Conservation (phyloP, 129 eudicot genomes). For the Centaurea solstitialis region DNA sequence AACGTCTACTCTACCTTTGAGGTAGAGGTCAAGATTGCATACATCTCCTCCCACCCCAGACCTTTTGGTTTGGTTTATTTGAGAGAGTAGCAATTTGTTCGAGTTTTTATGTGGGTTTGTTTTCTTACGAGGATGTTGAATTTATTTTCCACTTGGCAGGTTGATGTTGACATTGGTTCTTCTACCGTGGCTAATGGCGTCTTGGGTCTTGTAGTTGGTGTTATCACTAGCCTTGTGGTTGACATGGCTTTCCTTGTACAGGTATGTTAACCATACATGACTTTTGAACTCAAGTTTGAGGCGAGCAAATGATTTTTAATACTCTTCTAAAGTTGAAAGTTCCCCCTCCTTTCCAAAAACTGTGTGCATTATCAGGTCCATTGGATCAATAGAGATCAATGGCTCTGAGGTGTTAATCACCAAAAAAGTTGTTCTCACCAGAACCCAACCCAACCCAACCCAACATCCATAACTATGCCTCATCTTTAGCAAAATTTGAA, state of each 20-base stretch:
- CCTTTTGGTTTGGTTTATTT: not conserved
- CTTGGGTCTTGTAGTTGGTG: slow-evolving; percentile 96
- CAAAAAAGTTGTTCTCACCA: no score
- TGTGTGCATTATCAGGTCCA: no score
- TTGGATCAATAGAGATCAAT: no score
- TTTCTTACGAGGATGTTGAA: slow-evolving; percentile 4
- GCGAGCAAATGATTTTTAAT: no score
- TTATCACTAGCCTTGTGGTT: slow-evolving; percentile 89
- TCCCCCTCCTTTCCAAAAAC: no score
- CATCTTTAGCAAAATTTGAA: no score
- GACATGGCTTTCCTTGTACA: slow-evolving; percentile 99
- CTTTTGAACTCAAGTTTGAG: not conserved
- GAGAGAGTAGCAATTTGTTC: not conserved
- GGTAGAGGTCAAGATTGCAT: no score
- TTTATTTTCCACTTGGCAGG: slow-evolving; percentile 39
- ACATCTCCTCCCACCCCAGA: not conserved
- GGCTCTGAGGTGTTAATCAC: no score
- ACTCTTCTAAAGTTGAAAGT: not conserved
- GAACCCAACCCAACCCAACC: no score
- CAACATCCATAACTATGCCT: no score
- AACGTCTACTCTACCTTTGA: not conserved
- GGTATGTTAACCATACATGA: slow-evolving; percentile 41
- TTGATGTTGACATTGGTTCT: slow-evolving; percentile 97
- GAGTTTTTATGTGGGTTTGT: not conserved
- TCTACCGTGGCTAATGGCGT: slow-evolving; percentile 99